These are phyloP conservation scores for Toxicodendron radicans DNA, from an alignment of 345 rosid genomes.

Conservation along the genomic window DNA sequence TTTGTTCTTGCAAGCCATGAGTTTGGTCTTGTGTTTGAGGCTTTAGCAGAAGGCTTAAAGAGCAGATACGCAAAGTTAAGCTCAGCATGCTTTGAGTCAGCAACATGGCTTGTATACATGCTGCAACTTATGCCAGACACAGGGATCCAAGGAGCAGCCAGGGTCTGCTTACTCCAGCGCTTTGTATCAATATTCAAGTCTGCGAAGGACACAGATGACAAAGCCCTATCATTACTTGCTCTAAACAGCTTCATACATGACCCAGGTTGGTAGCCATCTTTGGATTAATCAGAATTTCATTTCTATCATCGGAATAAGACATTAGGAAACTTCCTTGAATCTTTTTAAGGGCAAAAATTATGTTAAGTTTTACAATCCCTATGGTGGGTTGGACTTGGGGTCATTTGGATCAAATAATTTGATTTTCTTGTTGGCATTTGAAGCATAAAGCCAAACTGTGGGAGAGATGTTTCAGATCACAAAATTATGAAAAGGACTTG, in stretches of 20 bases:
- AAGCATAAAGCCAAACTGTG: not conserved
- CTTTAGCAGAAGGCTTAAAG: constrained; percentile 61
- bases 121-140: constrained; percentile 58
- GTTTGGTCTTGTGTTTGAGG: constrained; percentile 66
- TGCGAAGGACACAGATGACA: constrained; percentile 51
- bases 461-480: not conserved
- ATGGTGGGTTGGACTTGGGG: not conserved
- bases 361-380: not conserved
- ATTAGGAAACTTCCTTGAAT: not conserved
- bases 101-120: constrained; percentile 65
- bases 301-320: not conserved
- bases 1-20: constrained; percentile 63
- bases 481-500: not conserved
- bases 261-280: constrained; percentile 39
- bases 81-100: constrained; percentile 54
- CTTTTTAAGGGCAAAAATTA: not conserved
- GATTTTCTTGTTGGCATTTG: not conserved
- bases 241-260: constrained; percentile 57
- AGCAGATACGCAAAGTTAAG: constrained; percentile 41
- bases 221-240: constrained; percentile 60
- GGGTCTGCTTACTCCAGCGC: constrained; percentile 61
- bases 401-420: not conserved
- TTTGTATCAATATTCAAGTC: constrained; percentile 50
- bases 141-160: constrained; percentile 62
- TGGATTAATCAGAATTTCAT: not conserved